A percentile compares a stretch with the other conserved stretches of the same genome.
phyloP scores from a whole-genome alignment of 2,329 filamentous ascomycete species.

The Pseudopyricularia cyperi region DNA sequence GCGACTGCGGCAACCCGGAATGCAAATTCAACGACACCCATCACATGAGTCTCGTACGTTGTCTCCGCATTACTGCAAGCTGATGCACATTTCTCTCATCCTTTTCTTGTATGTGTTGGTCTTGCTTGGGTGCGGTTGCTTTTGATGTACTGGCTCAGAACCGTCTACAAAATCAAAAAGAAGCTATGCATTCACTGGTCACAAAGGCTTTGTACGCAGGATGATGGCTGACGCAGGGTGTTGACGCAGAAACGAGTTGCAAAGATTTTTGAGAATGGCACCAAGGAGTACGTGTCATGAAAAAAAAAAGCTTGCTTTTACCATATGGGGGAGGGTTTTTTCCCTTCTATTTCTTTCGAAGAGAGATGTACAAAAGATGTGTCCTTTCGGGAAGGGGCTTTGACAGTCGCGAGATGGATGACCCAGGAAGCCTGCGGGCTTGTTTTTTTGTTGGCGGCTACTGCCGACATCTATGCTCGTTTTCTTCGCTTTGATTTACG shows the following conservation, averaged over 20 bases:
- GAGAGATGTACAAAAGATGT: too few relatives aligned
- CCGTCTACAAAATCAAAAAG: background rate
- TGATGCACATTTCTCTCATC: background rate
- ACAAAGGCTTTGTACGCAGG: too few relatives aligned
- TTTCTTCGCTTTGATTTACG: too few relatives aligned
- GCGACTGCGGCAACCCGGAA: constrained; percentile 6
- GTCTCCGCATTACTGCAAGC: too few relatives aligned
- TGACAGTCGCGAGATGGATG: too few relatives aligned
- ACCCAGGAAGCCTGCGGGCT: too few relatives aligned
- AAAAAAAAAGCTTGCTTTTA: background rate
- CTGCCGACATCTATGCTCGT: too few relatives aligned
- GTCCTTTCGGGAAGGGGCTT: too few relatives aligned
- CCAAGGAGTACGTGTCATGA: background rate
- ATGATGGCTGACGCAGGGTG: constrained; percentile 1
- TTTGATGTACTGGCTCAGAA: background rate
- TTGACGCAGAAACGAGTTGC: background rate
- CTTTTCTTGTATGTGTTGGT: background rate
- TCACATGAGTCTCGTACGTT: constrained; percentile 9
- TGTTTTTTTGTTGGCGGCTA: too few relatives aligned
- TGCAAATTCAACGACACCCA: constrained; percentile 12
- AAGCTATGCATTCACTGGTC: too few relatives aligned
- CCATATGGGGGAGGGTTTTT: too few relatives aligned
- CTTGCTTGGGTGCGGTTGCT: background rate
- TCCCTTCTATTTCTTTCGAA: too few relatives aligned
- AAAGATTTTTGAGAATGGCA: constrained; percentile 1